These are phyloP conservation scores for Paramecium bursaria DNA, from an alignment of 73 alveolate species.

Conservation along the genomic window DNA sequence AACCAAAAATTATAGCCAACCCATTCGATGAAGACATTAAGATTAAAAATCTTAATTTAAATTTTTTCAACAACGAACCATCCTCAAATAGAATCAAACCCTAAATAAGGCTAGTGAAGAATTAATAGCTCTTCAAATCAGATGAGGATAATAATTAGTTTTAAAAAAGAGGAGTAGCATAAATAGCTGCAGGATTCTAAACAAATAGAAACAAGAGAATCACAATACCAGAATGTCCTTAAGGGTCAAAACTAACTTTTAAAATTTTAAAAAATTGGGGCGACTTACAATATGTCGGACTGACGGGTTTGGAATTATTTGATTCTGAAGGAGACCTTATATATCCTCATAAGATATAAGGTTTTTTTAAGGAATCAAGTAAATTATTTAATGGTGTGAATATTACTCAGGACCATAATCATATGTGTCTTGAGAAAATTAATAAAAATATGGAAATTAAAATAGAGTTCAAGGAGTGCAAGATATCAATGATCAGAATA, in stretches of 20 bases:
- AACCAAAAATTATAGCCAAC: conserved; percentile 19
- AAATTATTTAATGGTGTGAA: conserved; percentile 78
- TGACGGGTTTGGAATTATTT: conserved; percentile 80
- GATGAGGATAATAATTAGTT: too few relatives aligned
- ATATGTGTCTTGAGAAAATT: conserved; percentile 80
- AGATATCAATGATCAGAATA: conserved; percentile 83
- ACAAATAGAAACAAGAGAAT: conserved; percentile 18
- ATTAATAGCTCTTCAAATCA: too few relatives aligned
- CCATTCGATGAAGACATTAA: conserved; percentile 58
- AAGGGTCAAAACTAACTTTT: conserved; percentile 69
- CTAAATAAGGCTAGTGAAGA: too few relatives aligned
- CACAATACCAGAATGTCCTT: conserved; percentile 76
- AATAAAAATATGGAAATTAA: conserved; percentile 35
- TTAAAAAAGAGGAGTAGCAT: conserved; percentile 58
- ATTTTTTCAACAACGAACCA: conserved; percentile 51
- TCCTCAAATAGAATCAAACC: conserved; percentile 7
- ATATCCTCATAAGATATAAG: conserved; percentile 28
- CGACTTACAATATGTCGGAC: conserved; percentile 81
- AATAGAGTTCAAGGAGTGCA: conserved; percentile 1
- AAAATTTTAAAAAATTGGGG: conserved; percentile 79
- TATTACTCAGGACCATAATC: conserved; percentile 72
- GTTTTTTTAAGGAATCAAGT: conserved; percentile 73
- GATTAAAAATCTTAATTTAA: conserved; percentile 21
- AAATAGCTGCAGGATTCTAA: conserved; percentile 51
- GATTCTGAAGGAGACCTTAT: conserved; percentile 73